Base-by-base conservation (phyloP, 2,329 filamentous ascomycete genomes). In the Fusarium pseudograminearum region DNA sequence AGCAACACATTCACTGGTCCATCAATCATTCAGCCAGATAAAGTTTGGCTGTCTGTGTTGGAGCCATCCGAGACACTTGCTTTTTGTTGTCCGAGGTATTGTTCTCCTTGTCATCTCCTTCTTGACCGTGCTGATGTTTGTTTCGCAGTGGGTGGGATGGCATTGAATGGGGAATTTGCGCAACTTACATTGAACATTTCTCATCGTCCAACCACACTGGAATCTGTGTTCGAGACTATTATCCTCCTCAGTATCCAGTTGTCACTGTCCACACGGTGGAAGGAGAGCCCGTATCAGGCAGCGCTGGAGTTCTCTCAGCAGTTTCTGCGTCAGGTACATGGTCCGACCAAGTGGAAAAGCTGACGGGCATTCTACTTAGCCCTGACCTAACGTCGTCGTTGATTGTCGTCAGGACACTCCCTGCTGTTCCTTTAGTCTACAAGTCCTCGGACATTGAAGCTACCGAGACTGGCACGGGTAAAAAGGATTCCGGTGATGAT, bases 1-100 rank as follows among this genome's bases (percentile, higher is more conserved):
- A 10, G 22, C 18, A n/a, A 18, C 18, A 26, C 16, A 8, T 9
- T 14, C 3, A 22, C 31, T 26, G 4, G 1, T 11, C 22, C 31
- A 16, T 28, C 33, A 12, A 20, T n/a, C 5, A 18, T 55, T 26
- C 46, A 14, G 0, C 51, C 15, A 6, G 55, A 38, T 24, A 22
- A 68, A 2, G 50, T 24, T 42, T 72, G 47, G 57, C 33, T 46
- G 11, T 57, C 6, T 12, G 10, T 38, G n/a, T 38, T 75, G 15
- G 63, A 62, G 9, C 44, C 65, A 11, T 61, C 64, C 16, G 74
- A 75, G 30, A 73, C 72, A 18, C 16, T 74, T 9, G 65, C 62
- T 8, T 74, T 51, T 30, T 76, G 71, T 47, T 76, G 69, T 22
- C 71, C 67, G 4, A 75, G 61, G 73, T 72, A 65, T 31, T 9